These are phyloP conservation scores for Aspergillus latus DNA, from an alignment of 2,329 filamentous ascomycete genomes.

Conservation along the genomic window DNA sequence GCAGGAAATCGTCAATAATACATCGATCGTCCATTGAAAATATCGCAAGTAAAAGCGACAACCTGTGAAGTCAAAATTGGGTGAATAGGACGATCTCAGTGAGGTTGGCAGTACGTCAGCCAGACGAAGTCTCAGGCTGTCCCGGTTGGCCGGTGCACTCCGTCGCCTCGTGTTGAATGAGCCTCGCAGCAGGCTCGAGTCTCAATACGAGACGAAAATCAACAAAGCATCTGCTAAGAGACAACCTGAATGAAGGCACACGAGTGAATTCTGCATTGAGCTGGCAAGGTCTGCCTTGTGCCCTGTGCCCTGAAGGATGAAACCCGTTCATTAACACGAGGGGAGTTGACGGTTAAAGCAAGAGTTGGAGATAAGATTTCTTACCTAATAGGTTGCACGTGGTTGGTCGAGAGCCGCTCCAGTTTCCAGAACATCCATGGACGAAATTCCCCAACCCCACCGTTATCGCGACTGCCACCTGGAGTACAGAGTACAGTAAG, in stretches of 20 bases:
- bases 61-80: no score
- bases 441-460: neutral
- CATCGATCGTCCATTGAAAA: no score
- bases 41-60: no score
- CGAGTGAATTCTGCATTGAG: neutral
- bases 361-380: constrained; percentile 4
- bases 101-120: no score
- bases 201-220: no score
- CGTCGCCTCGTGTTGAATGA: neutral
- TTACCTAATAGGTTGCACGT: constrained; percentile 4
- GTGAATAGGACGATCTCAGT: no score
- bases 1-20: no score
- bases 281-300: constrained; percentile 4
- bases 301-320: neutral
- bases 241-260: neutral
- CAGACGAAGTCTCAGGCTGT: no score
- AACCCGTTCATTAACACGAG: no score
- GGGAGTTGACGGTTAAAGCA: neutral
- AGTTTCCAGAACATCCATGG: constrained; percentile 2
- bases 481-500: neutral
- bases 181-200: neutral
- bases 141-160: no score
- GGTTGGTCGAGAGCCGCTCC: neutral
- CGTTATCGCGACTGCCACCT: neutral
- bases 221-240: no score